Base-by-base conservation (phyloP, 305 asterid species). In the Fraxinus sp. region DNA sequence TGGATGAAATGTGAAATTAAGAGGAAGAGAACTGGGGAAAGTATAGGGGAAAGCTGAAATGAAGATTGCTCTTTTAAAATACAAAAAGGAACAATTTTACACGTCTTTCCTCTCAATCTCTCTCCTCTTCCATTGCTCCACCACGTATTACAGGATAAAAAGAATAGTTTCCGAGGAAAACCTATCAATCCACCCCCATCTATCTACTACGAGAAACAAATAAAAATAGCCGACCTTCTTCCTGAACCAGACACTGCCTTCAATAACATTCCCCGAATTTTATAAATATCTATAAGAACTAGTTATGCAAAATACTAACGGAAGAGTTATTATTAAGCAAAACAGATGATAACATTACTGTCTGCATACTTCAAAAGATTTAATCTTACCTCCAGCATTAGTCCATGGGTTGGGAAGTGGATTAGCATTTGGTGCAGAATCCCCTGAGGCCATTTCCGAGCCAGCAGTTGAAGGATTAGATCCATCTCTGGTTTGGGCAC, bases 321-420 rank as follows among this genome's bases (percentile, higher is more conserved):
- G 73, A 18, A 16, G 32, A 64, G 73, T 64, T 66, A 66, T 64
- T 26, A 26, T 22, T 1, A 62, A 28, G 78, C 57, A 52, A 52
- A 30, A 44, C 32, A 79, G 75, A 77, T 24, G 33, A 9, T 36
- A 83, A 78, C 78, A 64, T 10, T 28, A 77, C 36, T 30, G 32
- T 16, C 32, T 35, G 32, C 76, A 83, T 82, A 32, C 39, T 37
- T 32, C 81, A 81, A 76, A 9, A 74, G 35, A 78, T 77, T 11
- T 49, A 5, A 80, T 77, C 85, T 81, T 87, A 91, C 96, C 75
- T 70, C 75, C 93, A 78, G 88, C 84, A 84, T 74, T 85, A 82
- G 86, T 83, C 97, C 97, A 93, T 16, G 97, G 95, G 78, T 91
- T 93, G 39, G 97, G 97, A 82, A 93, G 97, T 81, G 97, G 97